A percentile compares a stretch with the other conserved stretches of the same genome.
phyloP scores from a whole-genome alignment of 2,329 filamentous ascomycete genomes.

The Beauveria medogensis region DNA sequence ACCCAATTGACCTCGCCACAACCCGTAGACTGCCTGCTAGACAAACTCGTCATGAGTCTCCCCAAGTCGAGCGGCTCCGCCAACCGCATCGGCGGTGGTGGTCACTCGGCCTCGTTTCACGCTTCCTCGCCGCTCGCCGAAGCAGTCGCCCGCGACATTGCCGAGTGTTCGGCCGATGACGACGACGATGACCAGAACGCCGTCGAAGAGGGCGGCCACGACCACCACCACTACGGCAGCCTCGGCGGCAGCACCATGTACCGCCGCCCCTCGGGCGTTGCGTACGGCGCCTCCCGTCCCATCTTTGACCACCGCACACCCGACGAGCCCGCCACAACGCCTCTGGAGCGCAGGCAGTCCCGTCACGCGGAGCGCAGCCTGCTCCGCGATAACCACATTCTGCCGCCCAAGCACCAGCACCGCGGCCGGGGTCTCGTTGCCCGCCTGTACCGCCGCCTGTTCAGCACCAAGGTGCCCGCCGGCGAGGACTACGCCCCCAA shows the following conservation, averaged over 20 bases:
- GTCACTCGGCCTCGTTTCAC: constrained; percentile 43
- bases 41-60: background rate
- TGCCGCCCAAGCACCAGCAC: constrained; percentile 50
- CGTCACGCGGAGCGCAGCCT: constrained; percentile 51
- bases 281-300: constrained; percentile 62
- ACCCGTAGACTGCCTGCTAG: background rate
- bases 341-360: constrained; percentile 47
- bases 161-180: constrained; percentile 53
- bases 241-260: constrained; percentile 41
- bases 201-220: constrained; percentile 24
- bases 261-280: constrained; percentile 68
- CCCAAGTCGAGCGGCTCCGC: constrained; percentile 13
- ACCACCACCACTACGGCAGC: constrained; percentile 27
- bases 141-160: constrained; percentile 58
- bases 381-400: constrained; percentile 56
- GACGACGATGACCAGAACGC: constrained; percentile 33
- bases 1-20: background rate
- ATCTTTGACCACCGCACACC: constrained; percentile 52
- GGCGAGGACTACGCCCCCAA: constrained; percentile 26
- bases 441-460: constrained; percentile 39
- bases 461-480: constrained; percentile 46
- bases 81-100: constrained; percentile 6
- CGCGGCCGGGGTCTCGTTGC: constrained; percentile 27
- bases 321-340: constrained; percentile 42
- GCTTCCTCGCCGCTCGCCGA: constrained; percentile 59